Evolutionary conservation across 371 early-diverging fungal genomes (phyloP), one percentile per base, ranked within the genome.

Genomic region (Rozella allomycis): DNA sequence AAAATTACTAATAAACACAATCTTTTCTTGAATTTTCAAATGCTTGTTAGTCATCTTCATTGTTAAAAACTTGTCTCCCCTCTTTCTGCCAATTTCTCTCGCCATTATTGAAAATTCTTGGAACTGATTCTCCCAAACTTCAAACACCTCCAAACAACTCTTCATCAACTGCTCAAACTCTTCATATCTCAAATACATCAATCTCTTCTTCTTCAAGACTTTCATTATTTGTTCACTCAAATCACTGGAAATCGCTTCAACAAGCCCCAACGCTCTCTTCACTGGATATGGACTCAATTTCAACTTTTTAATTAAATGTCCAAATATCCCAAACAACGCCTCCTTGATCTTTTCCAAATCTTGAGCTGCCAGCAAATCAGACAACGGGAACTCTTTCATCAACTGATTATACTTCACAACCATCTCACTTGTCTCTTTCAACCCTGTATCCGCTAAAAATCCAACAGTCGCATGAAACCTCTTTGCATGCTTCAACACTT

Each of bases 351-450:
- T 77, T 9, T 67, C 69, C 7, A 88, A 62, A 46, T 93, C 93
- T 4, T 90, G 78, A 0, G 93, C 84, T 8, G 90, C 68, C 26
- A 97, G 54, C 18, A 97, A 67, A 45, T 93, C 94, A 46, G 81
- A 82, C 23, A 93, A 55, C 19, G 97, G 97, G 37, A 97, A 93
- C 32, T 97, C 94, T 49, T 79, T 81, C 90, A 97, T 90, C 31
- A 97, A 60, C 49, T 77, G 78, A 45, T 94, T 94, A 68, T 90
- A 94, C 41, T 78, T 85, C 47, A 67, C 65, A 2, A 88, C 93
- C 22, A 66, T 69, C 29, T 93, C 94, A 22, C 69, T 72, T 3
- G 76, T 80, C 45, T 91, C 94, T 50, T 91, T 87, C 13, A 93
- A 51, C 26, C 94, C 91, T 0, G 94, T 97, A 51, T 97, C 97